Percentiles rank a stretch among this genome's conserved stretches.
phyloP scores from a whole-genome alignment of 768 basidiomycete species.

The Lactifluus subvellereus region DNA sequence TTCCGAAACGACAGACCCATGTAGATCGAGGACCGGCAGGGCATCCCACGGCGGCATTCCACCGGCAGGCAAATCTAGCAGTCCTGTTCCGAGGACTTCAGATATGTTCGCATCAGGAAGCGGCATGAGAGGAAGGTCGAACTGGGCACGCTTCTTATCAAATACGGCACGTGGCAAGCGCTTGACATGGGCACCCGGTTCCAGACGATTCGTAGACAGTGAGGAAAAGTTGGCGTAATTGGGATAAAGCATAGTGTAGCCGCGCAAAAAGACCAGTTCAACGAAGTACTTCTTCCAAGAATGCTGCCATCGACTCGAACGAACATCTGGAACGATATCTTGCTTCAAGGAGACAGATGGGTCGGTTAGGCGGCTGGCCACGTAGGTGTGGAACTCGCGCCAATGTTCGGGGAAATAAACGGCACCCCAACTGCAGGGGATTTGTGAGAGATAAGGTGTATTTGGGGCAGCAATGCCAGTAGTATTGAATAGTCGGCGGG shows the following conservation, averaged over 20 bases:
- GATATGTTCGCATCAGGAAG: constrained; percentile 31
- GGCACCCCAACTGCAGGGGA: constrained; percentile 90
- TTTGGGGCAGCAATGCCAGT: constrained; percentile 37
- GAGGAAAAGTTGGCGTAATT: constrained; percentile 69
- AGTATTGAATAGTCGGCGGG: constrained; percentile 50
- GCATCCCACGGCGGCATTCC: constrained; percentile 46
- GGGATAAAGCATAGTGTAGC: constrained; percentile 87
- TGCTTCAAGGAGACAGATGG: constrained; percentile 34
- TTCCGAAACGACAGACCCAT: constrained; percentile 33
- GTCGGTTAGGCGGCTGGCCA: constrained; percentile 54
- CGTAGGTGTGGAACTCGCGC: constrained; percentile 80
- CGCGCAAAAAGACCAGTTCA: constrained; percentile 73
- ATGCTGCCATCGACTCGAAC: constrained; percentile 73
- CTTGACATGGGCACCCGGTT: constrained; percentile 76
- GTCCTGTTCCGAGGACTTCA: constrained; percentile 28
- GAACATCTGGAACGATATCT: constrained; percentile 62
- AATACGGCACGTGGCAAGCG: constrained; percentile 42
- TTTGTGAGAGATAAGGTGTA: constrained; percentile 77
- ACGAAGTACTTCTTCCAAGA: constrained; percentile 92
- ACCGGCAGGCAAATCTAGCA: constrained; percentile 57
- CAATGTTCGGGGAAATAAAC: constrained; percentile 87
- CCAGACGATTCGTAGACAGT: constrained; percentile 86
- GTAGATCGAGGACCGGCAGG: constrained; percentile 64
- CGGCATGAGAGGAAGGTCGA: constrained; percentile 65
- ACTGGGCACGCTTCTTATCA: constrained; percentile 53